Percentiles rank a stretch among this genome's conserved stretches.
Evolutionary conservation across 106 monocot genomes (phyloP).

Genomic region (Dioscorea zingiberensis): DNA sequence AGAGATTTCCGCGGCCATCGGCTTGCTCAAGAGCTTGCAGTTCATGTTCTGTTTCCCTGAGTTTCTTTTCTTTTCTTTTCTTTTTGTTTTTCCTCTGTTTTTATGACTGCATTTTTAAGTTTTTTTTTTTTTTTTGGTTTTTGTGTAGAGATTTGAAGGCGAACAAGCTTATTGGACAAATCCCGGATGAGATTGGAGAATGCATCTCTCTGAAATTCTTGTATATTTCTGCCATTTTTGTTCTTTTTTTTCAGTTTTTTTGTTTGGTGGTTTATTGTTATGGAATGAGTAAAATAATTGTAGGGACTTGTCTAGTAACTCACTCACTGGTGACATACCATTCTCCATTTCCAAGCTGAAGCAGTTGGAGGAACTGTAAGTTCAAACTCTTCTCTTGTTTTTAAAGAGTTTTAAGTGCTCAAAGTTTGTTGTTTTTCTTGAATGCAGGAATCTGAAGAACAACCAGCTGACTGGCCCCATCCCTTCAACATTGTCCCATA

Average conservation of each 20-base stretch:
- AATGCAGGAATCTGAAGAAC: conserved; percentile 64
- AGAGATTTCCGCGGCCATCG: conserved; percentile 77
- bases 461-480: conserved; percentile 88
- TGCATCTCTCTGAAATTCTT: conserved; percentile 81
- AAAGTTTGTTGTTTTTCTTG: not conserved
- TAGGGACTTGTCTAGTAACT: conserved; percentile 84
- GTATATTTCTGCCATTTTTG: conserved; percentile 29
- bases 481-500: conserved; percentile 90
- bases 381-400: too few species aligned
- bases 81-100: not conserved
- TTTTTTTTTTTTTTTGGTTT: conserved; percentile 12
- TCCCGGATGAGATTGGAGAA: conserved; percentile 95
- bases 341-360: conserved; percentile 94
- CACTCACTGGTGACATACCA: conserved; percentile 79
- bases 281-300: not conserved
- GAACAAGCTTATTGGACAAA: conserved; percentile 76
- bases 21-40: conserved; percentile 71
- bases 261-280: conserved; percentile 1
- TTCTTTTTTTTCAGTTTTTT: conserved; percentile 1
- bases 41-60: conserved; percentile 33
- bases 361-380: conserved; percentile 83
- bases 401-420: not conserved
- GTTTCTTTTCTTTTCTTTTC: not conserved
- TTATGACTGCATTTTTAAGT: conserved; percentile 1
- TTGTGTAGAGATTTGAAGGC: conserved; percentile 80